Evolutionary conservation across 176 grass and related monocot species (phyloP).

Genomic region (Oryza meyeriana): DNA sequence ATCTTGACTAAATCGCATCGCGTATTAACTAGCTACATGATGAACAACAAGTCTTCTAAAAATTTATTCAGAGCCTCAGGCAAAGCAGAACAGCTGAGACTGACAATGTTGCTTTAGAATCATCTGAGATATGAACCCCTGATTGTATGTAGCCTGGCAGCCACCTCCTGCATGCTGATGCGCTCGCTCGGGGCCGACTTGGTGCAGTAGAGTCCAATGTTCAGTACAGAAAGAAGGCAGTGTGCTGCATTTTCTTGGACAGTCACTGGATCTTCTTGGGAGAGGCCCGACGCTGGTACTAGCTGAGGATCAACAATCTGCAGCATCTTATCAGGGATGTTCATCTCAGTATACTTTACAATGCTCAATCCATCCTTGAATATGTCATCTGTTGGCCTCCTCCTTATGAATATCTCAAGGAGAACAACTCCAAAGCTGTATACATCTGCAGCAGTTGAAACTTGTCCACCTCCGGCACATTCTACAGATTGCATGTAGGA

Average conservation of each 20-base stretch:
- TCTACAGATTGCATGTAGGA: not conserved
- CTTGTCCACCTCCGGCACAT: not conserved
- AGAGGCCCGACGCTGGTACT: not conserved
- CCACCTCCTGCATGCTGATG: not conserved
- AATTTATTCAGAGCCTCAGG: too few relatives aligned
- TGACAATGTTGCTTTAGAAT: too few relatives aligned
- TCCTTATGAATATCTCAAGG: conserved; percentile 3
- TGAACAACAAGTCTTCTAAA: too few relatives aligned
- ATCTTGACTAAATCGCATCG: too few relatives aligned
- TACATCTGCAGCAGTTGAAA: not conserved
- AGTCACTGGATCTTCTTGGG: not conserved
- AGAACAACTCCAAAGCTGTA: conserved; percentile 24
- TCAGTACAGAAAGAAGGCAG: not conserved
- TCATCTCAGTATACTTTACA: not conserved
- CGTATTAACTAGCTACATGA: too few relatives aligned
- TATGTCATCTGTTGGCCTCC: conserved; percentile 8
- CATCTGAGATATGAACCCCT: not conserved
- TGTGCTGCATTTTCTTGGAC: not conserved
- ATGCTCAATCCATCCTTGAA: conserved; percentile 26
- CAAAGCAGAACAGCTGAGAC: too few relatives aligned
- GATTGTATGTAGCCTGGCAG: not conserved
- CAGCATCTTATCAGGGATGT: not conserved
- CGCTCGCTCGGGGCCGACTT: not conserved
- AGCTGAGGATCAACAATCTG: conserved; percentile 11
- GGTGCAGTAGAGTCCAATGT: conserved; percentile 13